Evolutionary conservation across 202 grass and related monocot species (phyloP).

Genomic region (Digitaria exilis): DNA sequence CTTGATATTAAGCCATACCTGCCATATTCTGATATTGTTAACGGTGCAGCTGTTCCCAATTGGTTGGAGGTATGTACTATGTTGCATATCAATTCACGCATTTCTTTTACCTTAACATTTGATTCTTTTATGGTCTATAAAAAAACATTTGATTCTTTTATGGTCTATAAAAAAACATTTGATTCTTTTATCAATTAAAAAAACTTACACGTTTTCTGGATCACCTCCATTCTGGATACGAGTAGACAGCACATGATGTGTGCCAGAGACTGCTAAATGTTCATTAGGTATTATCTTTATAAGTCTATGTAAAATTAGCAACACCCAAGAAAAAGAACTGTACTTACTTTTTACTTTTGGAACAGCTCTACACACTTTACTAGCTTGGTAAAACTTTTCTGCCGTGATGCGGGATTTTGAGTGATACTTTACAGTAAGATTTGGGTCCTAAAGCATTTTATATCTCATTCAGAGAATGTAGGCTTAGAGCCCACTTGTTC

Average conservation of each 20-base stretch:
- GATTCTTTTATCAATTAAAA: too few relatives aligned
- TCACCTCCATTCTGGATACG: background rate
- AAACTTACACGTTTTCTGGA: too few relatives aligned
- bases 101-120: constrained; percentile 17
- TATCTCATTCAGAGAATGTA: background rate
- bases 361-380: background rate
- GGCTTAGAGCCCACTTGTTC: background rate
- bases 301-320: too few relatives aligned
- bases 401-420: background rate
- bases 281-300: background rate
- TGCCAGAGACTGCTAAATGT: background rate
- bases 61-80: constrained; percentile 74
- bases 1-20: constrained; percentile 97
- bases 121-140: constrained; percentile 46
- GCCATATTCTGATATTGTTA: constrained; percentile 82
- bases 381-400: background rate
- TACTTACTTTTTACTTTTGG: too few relatives aligned
- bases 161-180: too few relatives aligned
- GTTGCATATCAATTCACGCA: constrained; percentile 12
- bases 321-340: too few relatives aligned
- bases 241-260: background rate
- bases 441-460: too few relatives aligned
- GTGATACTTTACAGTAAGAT: background rate
- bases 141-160: background rate
- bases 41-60: constrained; percentile 55